A percentile compares a stretch with the other conserved stretches of the same genome.
Evolutionary conservation across 495 filamentous ascomycete genomes (phyloP).

Genomic region (Penicillium roqueforti): DNA sequence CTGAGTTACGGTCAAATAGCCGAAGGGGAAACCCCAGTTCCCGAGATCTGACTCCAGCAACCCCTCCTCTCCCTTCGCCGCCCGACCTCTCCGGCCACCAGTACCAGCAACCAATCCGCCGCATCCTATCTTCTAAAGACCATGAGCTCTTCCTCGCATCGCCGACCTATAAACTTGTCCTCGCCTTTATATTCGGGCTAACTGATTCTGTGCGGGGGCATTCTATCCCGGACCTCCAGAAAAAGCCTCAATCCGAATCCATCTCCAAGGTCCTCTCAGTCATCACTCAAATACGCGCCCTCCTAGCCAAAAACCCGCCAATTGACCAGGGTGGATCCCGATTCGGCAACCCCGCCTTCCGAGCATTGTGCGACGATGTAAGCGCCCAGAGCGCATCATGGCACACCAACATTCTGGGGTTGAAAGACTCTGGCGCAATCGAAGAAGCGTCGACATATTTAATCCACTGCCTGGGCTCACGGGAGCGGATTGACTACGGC

Average conservation of each 20-base stretch:
- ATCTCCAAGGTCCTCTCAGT: slow-evolving; percentile 65
- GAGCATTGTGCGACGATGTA: slow-evolving; percentile 72
- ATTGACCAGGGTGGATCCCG: slow-evolving; percentile 80
- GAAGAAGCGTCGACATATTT: slow-evolving; percentile 77
- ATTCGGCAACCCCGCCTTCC: slow-evolving; percentile 92
- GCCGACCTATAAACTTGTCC: slow-evolving; percentile 68
- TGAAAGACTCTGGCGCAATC: slow-evolving; percentile 52
- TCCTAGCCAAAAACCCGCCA: slow-evolving; percentile 66
- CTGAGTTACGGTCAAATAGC: slow-evolving; percentile 62
- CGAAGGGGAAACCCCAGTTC: slow-evolving; percentile 50
- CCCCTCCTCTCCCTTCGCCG: slow-evolving; percentile 65
- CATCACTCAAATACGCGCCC: slow-evolving; percentile 59
- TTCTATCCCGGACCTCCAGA: slow-evolving; percentile 62
- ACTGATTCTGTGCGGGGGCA: slow-evolving; percentile 76
- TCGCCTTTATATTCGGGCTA: slow-evolving; percentile 80
- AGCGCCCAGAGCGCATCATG: slow-evolving; percentile 42
- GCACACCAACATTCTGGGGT: slow-evolving; percentile 46
- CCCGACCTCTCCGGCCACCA: slow-evolving; percentile 57
- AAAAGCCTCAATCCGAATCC: slow-evolving; percentile 49
- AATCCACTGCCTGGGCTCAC: slow-evolving; percentile 76
- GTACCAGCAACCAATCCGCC: slow-evolving; percentile 64
- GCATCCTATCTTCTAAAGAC: slow-evolving; percentile 76
- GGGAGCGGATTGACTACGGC: slow-evolving; percentile 90
- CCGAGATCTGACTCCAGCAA: slow-evolving; percentile 63
- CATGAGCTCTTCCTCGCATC: slow-evolving; percentile 79